phyloP scores from a whole-genome alignment of 352 stramenopile species.

The Phytophthora ohioensis region DNA sequence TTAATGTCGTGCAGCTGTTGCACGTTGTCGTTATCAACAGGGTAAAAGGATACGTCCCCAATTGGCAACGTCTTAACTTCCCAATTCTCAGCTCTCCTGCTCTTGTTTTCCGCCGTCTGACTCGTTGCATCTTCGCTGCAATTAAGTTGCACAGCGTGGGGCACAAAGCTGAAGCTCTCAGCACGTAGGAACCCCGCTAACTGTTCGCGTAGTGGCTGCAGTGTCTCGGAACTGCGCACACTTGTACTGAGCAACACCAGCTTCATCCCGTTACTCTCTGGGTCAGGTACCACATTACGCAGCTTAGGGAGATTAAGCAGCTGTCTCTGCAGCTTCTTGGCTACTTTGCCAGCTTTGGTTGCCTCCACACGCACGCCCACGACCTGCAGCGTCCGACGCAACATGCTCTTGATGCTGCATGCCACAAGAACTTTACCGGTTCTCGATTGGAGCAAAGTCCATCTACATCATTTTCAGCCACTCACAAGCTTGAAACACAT shows the following conservation, averaged over 20 bases:
- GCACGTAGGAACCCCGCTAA: constrained; percentile 50
- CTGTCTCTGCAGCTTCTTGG: constrained; percentile 65
- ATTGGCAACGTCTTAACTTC: constrained; percentile 8
- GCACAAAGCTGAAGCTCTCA: constrained; percentile 56
- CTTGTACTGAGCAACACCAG: constrained; percentile 66
- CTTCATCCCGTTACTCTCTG: constrained; percentile 49
- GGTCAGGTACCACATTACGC: constrained; percentile 70
- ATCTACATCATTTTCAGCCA: constrained; percentile 15
- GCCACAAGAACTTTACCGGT: constrained; percentile 33
- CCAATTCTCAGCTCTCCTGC: not conserved
- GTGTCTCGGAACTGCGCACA: constrained; percentile 45
- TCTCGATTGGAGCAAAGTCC: not conserved
- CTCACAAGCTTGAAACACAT: not conserved
- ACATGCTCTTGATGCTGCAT: constrained; percentile 21
- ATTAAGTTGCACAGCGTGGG: constrained; percentile 62
- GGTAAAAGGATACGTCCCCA: constrained; percentile 49
- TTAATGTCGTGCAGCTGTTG: constrained; percentile 91
- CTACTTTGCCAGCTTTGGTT: constrained; percentile 73
- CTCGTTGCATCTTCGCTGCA: constrained; percentile 15
- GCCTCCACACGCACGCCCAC: constrained; percentile 69
- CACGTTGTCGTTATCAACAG: constrained; percentile 69
- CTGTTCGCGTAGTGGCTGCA: constrained; percentile 50
- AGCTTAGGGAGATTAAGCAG: constrained; percentile 64
- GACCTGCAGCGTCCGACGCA: constrained; percentile 64
- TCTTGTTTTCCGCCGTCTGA: not conserved